phyloP scores from a whole-genome alignment of 1,139 yeast species.

The Yamadazyma membranifaciens region DNA sequence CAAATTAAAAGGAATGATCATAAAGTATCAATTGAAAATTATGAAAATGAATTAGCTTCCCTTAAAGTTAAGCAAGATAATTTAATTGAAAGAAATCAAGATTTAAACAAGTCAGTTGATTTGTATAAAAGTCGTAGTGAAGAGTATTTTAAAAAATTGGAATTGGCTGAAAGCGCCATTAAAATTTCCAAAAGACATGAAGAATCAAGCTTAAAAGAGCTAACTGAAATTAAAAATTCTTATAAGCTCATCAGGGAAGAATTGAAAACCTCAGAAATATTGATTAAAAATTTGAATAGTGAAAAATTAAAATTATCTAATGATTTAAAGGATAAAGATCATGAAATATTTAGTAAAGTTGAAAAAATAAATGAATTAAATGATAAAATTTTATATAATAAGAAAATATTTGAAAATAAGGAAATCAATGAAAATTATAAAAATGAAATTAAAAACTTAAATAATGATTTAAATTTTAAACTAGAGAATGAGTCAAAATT shows the following conservation, averaged over 20 bases:
- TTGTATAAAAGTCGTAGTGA: slow-evolving; percentile 73
- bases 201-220: slow-evolving; percentile 52
- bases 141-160: slow-evolving; percentile 70
- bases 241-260: slow-evolving; percentile 58
- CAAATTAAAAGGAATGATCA: slow-evolving; percentile 36
- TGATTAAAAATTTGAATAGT: slow-evolving; percentile 55
- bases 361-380: slow-evolving; percentile 40
- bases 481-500: slow-evolving; percentile 64
- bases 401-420: slow-evolving; percentile 46
- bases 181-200: slow-evolving; percentile 63
- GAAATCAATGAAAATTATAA: slow-evolving; percentile 45
- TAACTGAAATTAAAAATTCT: slow-evolving; percentile 53
- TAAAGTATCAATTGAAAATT: slow-evolving; percentile 36
- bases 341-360: slow-evolving; percentile 53
- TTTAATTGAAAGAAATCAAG: slow-evolving; percentile 47
- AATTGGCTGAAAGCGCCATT: slow-evolving; percentile 76
- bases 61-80: slow-evolving; percentile 54
- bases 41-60: slow-evolving; percentile 42
- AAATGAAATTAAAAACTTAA: slow-evolving; percentile 58
- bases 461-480: slow-evolving; percentile 54
- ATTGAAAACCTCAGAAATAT: slow-evolving; percentile 55
- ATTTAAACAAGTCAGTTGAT: slow-evolving; percentile 52
- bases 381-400: slow-evolving; percentile 56
- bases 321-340: slow-evolving; percentile 55
- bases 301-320: slow-evolving; percentile 57